Percentiles rank a stretch among this genome's conserved stretches.
Evolutionary conservation across 1,284 basidiomycete species (phyloP).

Genomic region (Ustilago nuda): DNA sequence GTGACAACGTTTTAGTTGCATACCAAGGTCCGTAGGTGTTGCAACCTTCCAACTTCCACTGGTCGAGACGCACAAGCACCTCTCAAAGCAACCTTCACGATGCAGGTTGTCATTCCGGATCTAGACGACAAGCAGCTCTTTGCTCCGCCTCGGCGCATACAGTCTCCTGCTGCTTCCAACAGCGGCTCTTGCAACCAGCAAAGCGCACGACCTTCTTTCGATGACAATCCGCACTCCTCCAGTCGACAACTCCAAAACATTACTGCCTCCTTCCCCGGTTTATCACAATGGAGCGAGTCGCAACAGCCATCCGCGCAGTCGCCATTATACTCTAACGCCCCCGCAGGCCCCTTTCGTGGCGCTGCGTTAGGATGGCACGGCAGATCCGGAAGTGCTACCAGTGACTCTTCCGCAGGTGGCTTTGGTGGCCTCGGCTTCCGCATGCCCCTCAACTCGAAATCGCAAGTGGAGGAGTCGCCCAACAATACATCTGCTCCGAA

Average conservation of each 20-base stretch:
- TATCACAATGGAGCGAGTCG: slow-evolving; percentile 22
- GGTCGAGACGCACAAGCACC: background rate
- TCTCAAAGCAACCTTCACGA: slow-evolving; percentile 5
- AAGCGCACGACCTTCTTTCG: slow-evolving; percentile 23
- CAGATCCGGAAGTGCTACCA: slow-evolving; percentile 45
- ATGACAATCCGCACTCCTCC: slow-evolving; percentile 35
- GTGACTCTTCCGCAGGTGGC: slow-evolving; percentile 51
- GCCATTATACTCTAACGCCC: slow-evolving; percentile 29
- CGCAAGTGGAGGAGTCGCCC: slow-evolving; percentile 17
- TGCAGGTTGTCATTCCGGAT: slow-evolving; percentile 67
- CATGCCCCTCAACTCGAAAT: slow-evolving; percentile 14
- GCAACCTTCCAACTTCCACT: background rate
- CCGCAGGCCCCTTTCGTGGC: slow-evolving; percentile 47
- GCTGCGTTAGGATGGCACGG: slow-evolving; percentile 51
- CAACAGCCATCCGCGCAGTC: slow-evolving; percentile 30
- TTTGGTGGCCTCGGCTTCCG: slow-evolving; percentile 42
- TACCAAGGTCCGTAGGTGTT: background rate
- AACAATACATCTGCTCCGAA: slow-evolving; percentile 17
- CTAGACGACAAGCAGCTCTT: slow-evolving; percentile 62
- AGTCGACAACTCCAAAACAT: slow-evolving; percentile 47
- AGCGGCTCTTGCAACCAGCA: slow-evolving; percentile 17
- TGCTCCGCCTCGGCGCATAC: slow-evolving; percentile 30
- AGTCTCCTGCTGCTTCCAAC: slow-evolving; percentile 33
- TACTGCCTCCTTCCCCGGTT: slow-evolving; percentile 15
- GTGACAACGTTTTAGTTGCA: background rate